Conservation (phyloP, 2,329 filamentous ascomycete species). For the Pseudopithomyces maydicus region DNA sequence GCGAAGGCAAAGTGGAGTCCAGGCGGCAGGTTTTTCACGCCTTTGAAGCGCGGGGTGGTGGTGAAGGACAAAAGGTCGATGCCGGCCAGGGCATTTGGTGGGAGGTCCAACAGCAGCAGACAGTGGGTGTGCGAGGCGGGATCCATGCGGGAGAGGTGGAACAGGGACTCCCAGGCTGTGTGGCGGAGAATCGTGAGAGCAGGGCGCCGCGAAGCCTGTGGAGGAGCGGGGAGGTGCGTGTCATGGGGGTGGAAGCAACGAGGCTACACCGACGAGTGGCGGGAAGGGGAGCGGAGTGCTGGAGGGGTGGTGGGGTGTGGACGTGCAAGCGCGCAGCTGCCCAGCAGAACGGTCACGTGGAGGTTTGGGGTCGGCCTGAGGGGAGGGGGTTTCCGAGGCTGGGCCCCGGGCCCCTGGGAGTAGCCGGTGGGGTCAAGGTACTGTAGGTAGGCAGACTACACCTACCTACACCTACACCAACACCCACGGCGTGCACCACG, state of each 20-base stretch:
- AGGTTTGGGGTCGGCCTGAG: background rate
- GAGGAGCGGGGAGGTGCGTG: conserved; percentile 2
- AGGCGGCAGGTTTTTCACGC: conserved; percentile 62
- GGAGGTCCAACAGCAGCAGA: conserved; percentile 51
- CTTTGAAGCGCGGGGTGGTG: conserved; percentile 64
- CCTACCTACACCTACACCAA: too few species aligned
- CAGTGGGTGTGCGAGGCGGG: conserved; percentile 41
- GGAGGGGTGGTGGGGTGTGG: conserved; percentile 1
- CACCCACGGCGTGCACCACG: too few species aligned
- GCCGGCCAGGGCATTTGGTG: conserved; percentile 56
- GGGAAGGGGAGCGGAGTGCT: conserved; percentile 5
- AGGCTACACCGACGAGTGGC: background rate
- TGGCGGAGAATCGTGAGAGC: conserved; percentile 41
- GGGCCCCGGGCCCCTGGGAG: too few species aligned
- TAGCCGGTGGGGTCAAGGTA: too few species aligned
- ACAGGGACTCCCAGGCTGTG: conserved; percentile 40
- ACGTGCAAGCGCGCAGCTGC: too few species aligned
- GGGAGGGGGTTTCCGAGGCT: too few species aligned
- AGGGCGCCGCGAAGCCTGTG: conserved; percentile 11
- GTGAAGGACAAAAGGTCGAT: conserved; percentile 66
- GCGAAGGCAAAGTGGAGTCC: conserved; percentile 68
- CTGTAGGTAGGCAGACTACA: too few species aligned
- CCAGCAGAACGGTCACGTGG: background rate
- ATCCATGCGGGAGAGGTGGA: conserved; percentile 41
- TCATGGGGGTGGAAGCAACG: conserved; percentile 1